phyloP scores from a whole-genome alignment of 2,329 filamentous ascomycete species.

The Colletotrichum neosansevieriae region DNA sequence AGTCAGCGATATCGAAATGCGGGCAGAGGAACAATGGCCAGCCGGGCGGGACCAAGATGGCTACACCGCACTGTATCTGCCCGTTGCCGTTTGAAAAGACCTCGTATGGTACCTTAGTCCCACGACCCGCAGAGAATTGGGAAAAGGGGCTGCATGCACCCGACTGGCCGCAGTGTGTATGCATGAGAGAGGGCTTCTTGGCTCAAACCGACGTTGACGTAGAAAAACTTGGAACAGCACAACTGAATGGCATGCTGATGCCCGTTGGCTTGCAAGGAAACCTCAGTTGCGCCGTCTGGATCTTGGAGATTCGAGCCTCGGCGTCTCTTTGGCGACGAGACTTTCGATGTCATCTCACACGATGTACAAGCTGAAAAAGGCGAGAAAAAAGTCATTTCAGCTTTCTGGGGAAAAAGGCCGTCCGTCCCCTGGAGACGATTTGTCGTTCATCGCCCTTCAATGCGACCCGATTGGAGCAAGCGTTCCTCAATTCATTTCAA shows the following conservation, averaged over 20 bases:
- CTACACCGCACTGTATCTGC: slow-evolving; percentile 44
- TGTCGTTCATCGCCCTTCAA: too few species aligned
- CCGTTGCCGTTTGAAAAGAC: slow-evolving; percentile 51
- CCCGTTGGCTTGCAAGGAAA: slow-evolving; percentile 35
- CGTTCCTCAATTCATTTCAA: not conserved
- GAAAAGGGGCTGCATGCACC: slow-evolving; percentile 31
- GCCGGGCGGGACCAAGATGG: slow-evolving; percentile 27
- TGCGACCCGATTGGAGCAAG: not conserved
- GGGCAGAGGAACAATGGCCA: slow-evolving; percentile 4
- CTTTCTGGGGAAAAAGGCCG: too few species aligned
- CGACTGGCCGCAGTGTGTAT: slow-evolving; percentile 20
- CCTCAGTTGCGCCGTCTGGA: not conserved
- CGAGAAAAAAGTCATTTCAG: too few species aligned
- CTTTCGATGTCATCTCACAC: too few species aligned
- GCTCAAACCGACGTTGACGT: not conserved
- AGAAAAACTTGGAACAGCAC: not conserved
- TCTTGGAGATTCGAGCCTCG: too few species aligned
- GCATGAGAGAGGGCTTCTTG: not conserved
- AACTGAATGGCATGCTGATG: slow-evolving; percentile 34
- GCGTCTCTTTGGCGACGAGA: too few species aligned
- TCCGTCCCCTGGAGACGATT: too few species aligned
- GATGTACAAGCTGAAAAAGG: too few species aligned
- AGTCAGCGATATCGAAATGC: slow-evolving; percentile 5
- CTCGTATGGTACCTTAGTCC: slow-evolving; percentile 49
- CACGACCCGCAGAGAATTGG: slow-evolving; percentile 30